Evolutionary conservation across 768 basidiomycete genomes (phyloP).

Genomic region (Tulasnella calospora): DNA sequence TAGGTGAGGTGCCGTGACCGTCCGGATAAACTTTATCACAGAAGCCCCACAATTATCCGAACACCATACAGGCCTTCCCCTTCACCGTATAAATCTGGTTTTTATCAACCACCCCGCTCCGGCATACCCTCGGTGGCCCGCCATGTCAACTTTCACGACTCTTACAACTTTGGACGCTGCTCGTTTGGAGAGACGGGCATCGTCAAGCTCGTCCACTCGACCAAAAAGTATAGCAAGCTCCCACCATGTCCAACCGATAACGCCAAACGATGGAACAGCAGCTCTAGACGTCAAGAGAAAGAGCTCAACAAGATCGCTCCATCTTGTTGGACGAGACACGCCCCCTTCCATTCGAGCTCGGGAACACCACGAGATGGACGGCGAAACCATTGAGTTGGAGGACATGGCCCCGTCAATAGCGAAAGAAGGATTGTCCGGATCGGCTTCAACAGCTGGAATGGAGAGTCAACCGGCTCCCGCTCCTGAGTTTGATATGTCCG

Average conservation of each 20-base stretch:
- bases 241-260: not conserved
- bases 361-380: not conserved
- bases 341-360: not conserved
- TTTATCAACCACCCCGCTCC: not conserved
- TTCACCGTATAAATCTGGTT: not conserved
- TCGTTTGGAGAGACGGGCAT: not conserved
- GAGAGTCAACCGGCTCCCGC: not conserved
- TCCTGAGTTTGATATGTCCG: conserved; percentile 13
- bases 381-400: not conserved
- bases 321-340: not conserved
- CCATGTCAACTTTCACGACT: not conserved
- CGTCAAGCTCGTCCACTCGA: not conserved
- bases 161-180: not conserved
- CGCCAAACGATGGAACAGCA: not conserved
- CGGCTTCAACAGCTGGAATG: not conserved
- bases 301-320: not conserved
- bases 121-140: not conserved
- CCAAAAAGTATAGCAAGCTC: conserved; percentile 5
- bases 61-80: not conserved
- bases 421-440: not conserved
- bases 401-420: not conserved
- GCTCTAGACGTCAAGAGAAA: not conserved
- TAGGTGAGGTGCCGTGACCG: not conserved
- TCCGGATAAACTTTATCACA: not conserved
- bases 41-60: not conserved